These are phyloP conservation scores for Plasmopara halstedii DNA, from an alignment of 352 stramenopile species.

Conservation along the genomic window DNA sequence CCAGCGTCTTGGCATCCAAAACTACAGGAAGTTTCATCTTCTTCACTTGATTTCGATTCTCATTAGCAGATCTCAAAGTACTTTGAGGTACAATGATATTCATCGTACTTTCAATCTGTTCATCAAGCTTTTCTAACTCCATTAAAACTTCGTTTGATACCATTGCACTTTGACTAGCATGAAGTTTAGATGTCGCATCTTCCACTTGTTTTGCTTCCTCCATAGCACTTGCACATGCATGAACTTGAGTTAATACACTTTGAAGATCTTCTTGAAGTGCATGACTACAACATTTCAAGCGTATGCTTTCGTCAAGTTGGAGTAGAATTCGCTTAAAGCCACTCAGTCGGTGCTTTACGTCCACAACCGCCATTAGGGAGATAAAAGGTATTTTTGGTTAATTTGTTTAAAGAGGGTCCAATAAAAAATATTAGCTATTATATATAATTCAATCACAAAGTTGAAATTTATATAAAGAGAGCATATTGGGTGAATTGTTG, in stretches of 20 bases:
- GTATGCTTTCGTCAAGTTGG: slow-evolving; percentile 24
- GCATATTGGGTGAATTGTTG: too few species aligned
- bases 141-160: slow-evolving; percentile 24
- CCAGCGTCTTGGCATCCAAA: slow-evolving; percentile 12
- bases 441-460: too few species aligned
- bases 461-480: too few species aligned
- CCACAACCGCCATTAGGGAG: neutral
- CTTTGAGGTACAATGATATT: slow-evolving; percentile 4
- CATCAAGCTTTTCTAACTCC: slow-evolving; percentile 27
- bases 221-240: slow-evolving; percentile 19
- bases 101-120: slow-evolving; percentile 11
- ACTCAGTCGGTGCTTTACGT: slow-evolving; percentile 12
- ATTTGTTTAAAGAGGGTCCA: too few species aligned
- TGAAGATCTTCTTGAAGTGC: slow-evolving; percentile 27
- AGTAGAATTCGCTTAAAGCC: slow-evolving; percentile 34
- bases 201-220: slow-evolving; percentile 26
- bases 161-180: slow-evolving; percentile 8
- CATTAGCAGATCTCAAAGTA: neutral
- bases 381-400: too few species aligned
- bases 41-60: slow-evolving; percentile 1
- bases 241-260: slow-evolving; percentile 7
- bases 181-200: slow-evolving; percentile 25
- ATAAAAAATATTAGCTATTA: too few species aligned
- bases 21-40: neutral
- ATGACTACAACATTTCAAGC: slow-evolving; percentile 25